Base-by-base conservation (phyloP, 2,329 filamentous ascomycete genomes). In the Cercospora nicotianae region DNA sequence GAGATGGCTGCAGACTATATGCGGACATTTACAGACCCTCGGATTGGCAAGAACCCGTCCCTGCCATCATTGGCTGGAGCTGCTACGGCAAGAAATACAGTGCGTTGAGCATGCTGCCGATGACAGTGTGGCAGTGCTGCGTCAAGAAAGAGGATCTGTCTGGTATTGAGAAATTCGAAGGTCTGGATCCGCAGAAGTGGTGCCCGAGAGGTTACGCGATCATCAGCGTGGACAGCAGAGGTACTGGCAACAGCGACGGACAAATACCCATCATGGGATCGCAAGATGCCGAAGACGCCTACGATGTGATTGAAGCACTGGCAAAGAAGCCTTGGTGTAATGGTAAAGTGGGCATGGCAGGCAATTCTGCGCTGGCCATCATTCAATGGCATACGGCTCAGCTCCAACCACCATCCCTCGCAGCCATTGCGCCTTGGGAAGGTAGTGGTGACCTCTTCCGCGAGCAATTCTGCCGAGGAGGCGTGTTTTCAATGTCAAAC, bases 391-490 rank as follows among this genome's bases (percentile, higher is more conserved):
- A 80, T 61, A 78, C 82, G 18, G 82, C 81, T 0, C 74, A 80
- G 0, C 72, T 79, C 48, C 75, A 79, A 13, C 82, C 82, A 9
- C 82, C 82, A 0, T 76, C 73, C 7, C 75, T 84, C 4, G 77
- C 76, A 26, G 78, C 78, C 0, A 82, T 84, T 53, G 82, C 81
- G 1, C 84, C 76, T 51, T 82, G 81, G 82, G 83, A 85, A 72
- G 83, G 81, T 12, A 79, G 73, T 20, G 77, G 78, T 0, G 83
- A 85, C 67, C 68, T 84, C 1, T 85, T 81, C 69, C 79, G 82
- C 3, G 83, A 85, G 68, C 79, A 81, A 39, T 81, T 83, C 68
- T 78, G 75, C 42, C 78, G 82, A 1, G 83, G 83, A 12, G 81
- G 82, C 3, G 63, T 68, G n/a, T 75, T 75, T 66, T 77, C 74